phyloP scores from a whole-genome alignment of 2,329 filamentous ascomycete species.

The Beauveria asiatica region DNA sequence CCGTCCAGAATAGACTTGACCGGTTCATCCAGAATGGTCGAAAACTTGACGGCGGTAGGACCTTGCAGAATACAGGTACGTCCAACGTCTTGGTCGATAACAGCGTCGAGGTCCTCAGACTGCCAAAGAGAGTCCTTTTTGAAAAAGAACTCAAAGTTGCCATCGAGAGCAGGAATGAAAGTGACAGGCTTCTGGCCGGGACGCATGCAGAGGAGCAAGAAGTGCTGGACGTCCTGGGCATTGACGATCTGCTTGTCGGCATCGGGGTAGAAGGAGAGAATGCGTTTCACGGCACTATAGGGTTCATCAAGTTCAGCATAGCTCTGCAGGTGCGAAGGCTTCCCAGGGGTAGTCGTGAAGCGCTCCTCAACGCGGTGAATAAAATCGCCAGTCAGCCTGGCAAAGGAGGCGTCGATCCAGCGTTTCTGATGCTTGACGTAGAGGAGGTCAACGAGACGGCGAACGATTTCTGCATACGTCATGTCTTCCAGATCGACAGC shows the following conservation, averaged over 20 bases:
- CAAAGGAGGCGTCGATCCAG: conserved; percentile 84
- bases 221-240: conserved; percentile 96
- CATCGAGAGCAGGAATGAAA: conserved; percentile 90
- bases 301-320: conserved; percentile 83
- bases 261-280: conserved; percentile 77
- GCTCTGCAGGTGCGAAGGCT: conserved; percentile 78
- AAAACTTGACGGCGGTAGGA: conserved; percentile 85
- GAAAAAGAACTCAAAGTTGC: conserved; percentile 98
- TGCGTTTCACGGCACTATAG: conserved; percentile 66
- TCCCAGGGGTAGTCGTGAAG: conserved; percentile 65
- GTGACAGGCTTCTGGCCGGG: conserved; percentile 93
- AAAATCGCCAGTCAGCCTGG: conserved; percentile 82
- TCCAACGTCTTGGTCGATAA: conserved; percentile 91
- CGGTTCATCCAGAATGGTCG: conserved; percentile 82
- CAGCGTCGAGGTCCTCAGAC: conserved; percentile 92
- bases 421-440: conserved; percentile 84
- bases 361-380: conserved; percentile 96
- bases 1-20: conserved; percentile 90
- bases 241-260: conserved; percentile 89
- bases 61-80: conserved; percentile 95
- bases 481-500: conserved; percentile 88
- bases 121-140: conserved; percentile 99
- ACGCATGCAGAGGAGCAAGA: conserved; percentile 84
- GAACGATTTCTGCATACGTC: conserved; percentile 85
- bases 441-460: conserved; percentile 80